Evolutionary conservation across 371 early-diverging fungal species (phyloP), one percentile per base, ranked within the genome.

Genomic region (Mucor saturninus): DNA sequence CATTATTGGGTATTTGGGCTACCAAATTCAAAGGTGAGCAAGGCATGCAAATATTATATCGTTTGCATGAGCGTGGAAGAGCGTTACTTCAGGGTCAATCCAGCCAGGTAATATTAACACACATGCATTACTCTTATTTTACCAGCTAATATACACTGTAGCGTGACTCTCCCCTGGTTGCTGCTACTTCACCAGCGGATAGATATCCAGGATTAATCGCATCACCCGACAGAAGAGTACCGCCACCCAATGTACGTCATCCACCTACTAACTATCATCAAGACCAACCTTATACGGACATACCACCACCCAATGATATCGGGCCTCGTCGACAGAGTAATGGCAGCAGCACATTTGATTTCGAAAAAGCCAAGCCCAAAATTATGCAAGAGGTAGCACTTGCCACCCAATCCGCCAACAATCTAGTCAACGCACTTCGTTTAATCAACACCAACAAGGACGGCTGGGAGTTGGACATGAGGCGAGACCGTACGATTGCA

Each of bases 351-450:
- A 9, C 45, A 29, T 76, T 74, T 32, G 64, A 79, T 59, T 69
- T 79, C 48, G 71, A 66, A 40, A 59, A 67, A 14, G 76, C 71
- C 6, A 79, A 79, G 50, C 73, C 79, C 1, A 76, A 74, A 49
- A 76, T 79, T 53, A 72, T 79, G 14, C 60, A 79, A 49, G 73
- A 79, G 61, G 64, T 79, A n/a, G 80, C 77, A 0, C 29, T 79
- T 15, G 75, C 80, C 31, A 74, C 71, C 15, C 73, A 75, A 35
- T 65, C 73, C n/a, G 60, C 66, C 32, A 74, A 79, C 26, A 74
- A 76, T 13, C 57, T 76, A 10, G 56, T 71, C 9, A 79, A 76
- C 46, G 72, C 79, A 6, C 67, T 79, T 21, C 69, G 67, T 21
- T 56, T 75, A 26, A 72, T 79, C 52, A 73, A 74, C 55, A 73